Conservation (phyloP, 1,284 basidiomycete genomes). For the Vanrija humicola region DNA sequence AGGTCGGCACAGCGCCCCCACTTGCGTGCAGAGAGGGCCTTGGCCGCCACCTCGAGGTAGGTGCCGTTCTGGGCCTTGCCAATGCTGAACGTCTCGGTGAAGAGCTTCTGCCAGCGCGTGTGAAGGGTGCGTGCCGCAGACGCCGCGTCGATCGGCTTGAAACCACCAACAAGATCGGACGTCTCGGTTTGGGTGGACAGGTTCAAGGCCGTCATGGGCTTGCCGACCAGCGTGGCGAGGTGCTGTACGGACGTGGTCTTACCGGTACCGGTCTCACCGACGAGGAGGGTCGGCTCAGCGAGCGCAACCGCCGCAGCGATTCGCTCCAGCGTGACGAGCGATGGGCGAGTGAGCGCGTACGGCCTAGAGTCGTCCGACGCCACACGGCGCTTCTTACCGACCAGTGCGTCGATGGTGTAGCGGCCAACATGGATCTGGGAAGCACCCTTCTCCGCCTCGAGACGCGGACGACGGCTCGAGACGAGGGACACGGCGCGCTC, state of each 20-base stretch:
- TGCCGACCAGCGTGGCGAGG: constrained; percentile 72
- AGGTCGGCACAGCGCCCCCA: constrained; percentile 81
- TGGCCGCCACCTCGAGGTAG: constrained; percentile 78
- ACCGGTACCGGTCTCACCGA: constrained; percentile 97
- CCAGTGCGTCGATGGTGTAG: constrained; percentile 20
- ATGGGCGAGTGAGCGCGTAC: constrained; percentile 88
- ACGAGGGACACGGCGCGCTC: constrained; percentile 61
- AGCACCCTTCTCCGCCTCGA: constrained; percentile 62
- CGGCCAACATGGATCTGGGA: constrained; percentile 37
- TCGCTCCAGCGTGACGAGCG: constrained; percentile 72
- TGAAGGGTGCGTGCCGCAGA: constrained; percentile 73
- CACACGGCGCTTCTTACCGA: constrained; percentile 7
- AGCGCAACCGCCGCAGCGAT: constrained; percentile 71
- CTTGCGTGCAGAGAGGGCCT: constrained; percentile 73
- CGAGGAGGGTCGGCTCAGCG: constrained; percentile 81
- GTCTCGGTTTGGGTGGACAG: constrained; percentile 96
- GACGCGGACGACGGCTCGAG: constrained; percentile 61
- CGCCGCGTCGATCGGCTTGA: constrained; percentile 86
- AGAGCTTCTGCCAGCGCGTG: constrained; percentile 74
- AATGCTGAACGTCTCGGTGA: constrained; percentile 82
- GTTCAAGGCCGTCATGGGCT: constrained; percentile 82
- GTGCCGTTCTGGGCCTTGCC: constrained; percentile 72
- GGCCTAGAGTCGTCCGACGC: constrained; percentile 50
- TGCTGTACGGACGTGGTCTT: constrained; percentile 93
- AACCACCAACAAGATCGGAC: constrained; percentile 89